Conservation (phyloP, 2,329 filamentous ascomycete species). For the Phaeomoniella chlamydospora region DNA sequence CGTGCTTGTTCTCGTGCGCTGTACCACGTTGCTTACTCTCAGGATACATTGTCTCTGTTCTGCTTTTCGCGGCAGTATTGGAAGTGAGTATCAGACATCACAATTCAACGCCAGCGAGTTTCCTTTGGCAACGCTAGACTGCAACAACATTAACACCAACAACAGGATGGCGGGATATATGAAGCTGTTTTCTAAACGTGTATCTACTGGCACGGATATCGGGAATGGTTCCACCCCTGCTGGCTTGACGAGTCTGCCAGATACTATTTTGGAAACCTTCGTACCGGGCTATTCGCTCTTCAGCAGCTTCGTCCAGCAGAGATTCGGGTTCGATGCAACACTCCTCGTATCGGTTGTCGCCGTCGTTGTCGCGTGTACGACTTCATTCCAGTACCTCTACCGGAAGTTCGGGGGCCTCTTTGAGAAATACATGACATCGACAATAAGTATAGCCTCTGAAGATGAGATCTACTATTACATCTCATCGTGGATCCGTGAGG, state of each 20-base stretch:
- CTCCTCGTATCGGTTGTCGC: constrained; percentile 28
- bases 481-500: constrained; percentile 43
- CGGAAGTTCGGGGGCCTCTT: constrained; percentile 16
- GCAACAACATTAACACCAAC: no score
- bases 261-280: constrained; percentile 32
- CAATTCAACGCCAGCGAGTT: no score
- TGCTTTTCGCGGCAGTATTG: no score
- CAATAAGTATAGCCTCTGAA: constrained; percentile 35
- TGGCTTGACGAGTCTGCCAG: constrained; percentile 21
- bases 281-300: constrained; percentile 35
- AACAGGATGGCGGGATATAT: no score
- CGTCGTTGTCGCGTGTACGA: constrained; percentile 24
- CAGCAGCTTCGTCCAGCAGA: constrained; percentile 24
- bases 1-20: no score
- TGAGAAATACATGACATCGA: constrained; percentile 23
- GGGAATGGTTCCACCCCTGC: neutral
- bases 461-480: constrained; percentile 46
- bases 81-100: no score
- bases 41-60: no score
- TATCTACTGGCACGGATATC: neutral
- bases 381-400: constrained; percentile 22
- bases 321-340: constrained; percentile 33
- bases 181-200: no score
- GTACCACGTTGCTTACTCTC: no score
- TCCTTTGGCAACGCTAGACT: no score